A percentile compares a stretch with the other conserved stretches of the same genome.
Conservation (phyloP, 2,329 filamentous ascomycete species). For the Colletotrichum abscissum region DNA sequence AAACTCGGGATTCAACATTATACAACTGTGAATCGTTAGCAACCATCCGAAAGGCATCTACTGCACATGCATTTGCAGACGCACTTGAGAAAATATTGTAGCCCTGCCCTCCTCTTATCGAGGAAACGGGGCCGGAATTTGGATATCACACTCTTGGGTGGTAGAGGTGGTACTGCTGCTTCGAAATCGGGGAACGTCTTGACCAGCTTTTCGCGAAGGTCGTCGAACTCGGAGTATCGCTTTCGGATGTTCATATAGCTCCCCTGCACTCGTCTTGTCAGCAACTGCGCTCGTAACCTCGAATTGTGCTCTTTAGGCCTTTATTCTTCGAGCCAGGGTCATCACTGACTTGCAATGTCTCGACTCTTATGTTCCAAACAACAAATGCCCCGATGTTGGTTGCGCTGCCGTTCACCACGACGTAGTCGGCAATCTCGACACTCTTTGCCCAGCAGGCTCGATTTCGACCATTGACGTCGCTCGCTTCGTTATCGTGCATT, state of each 20-base stretch:
- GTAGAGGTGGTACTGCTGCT: constrained; percentile 87
- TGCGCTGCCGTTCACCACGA: constrained; percentile 66
- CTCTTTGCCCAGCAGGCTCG: constrained; percentile 74
- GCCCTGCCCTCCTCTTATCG: constrained; percentile 82
- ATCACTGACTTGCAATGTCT: constrained; percentile 81
- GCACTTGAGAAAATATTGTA: constrained; percentile 95
- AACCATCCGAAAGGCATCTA: constrained; percentile 14
- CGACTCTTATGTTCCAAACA: constrained; percentile 90
- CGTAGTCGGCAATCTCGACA: constrained; percentile 68
- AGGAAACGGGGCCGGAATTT: constrained; percentile 88
- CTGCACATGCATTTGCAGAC: constrained; percentile 41
- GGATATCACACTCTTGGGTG: constrained; percentile 91
- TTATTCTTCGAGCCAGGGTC: background rate
- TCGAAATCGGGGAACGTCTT: constrained; percentile 86
- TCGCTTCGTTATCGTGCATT: constrained; percentile 71
- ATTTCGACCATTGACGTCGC: constrained; percentile 61
- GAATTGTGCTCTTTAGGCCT: background rate
- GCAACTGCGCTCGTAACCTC: constrained; percentile 26
- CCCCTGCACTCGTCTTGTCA: constrained; percentile 55
- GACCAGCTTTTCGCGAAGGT: constrained; percentile 78
- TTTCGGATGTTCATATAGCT: constrained; percentile 72
- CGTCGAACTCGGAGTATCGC: constrained; percentile 94
- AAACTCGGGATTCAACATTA: constrained; percentile 93
- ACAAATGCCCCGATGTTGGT: constrained; percentile 86
- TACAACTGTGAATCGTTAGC: constrained; percentile 70